Evolutionary conservation across 106 monocot genomes (phyloP).

Genomic region (Dioscorea dumetorum): DNA sequence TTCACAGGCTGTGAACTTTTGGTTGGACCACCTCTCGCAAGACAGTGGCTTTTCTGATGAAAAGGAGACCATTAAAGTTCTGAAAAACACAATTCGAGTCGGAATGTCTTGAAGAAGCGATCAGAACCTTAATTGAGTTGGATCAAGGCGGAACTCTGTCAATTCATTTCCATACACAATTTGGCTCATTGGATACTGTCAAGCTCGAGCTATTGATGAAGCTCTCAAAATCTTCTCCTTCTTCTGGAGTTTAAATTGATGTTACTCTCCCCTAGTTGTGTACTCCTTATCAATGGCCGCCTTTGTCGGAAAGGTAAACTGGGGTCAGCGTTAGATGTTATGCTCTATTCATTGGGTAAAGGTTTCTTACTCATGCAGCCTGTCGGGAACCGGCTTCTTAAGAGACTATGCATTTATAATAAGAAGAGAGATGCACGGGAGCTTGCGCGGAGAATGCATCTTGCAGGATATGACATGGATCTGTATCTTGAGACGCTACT

Average conservation of each 20-base stretch:
- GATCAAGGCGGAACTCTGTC: constrained; percentile 15
- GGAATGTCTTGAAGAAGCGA: constrained; percentile 38
- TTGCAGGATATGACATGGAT: constrained; percentile 67
- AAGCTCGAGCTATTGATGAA: constrained; percentile 32
- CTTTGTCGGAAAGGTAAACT: constrained; percentile 46
- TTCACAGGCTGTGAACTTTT: constrained; percentile 46
- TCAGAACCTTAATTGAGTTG: constrained; percentile 46
- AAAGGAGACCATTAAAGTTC: constrained; percentile 17
- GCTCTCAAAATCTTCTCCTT: constrained; percentile 47
- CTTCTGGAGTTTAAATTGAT: constrained; percentile 43
- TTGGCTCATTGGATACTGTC: constrained; percentile 78
- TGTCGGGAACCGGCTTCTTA: constrained; percentile 55
- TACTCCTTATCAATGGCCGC: constrained; percentile 38
- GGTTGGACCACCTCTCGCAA: constrained; percentile 45
- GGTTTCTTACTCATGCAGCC: constrained; percentile 38
- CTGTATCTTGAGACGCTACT: constrained; percentile 38
- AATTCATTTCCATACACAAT: constrained; percentile 54
- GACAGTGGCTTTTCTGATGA: constrained; percentile 24
- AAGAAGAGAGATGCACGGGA: constrained; percentile 36
- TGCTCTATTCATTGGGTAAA: constrained; percentile 57
- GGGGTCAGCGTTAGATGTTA: constrained; percentile 41
- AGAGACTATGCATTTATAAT: constrained; percentile 41
- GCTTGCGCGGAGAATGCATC: constrained; percentile 46
- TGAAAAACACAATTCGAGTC: constrained; percentile 33
- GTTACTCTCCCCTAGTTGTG: constrained; percentile 45